Base-by-base conservation (phyloP, 169 alveolate species). In the Plasmodium ovale region DNA sequence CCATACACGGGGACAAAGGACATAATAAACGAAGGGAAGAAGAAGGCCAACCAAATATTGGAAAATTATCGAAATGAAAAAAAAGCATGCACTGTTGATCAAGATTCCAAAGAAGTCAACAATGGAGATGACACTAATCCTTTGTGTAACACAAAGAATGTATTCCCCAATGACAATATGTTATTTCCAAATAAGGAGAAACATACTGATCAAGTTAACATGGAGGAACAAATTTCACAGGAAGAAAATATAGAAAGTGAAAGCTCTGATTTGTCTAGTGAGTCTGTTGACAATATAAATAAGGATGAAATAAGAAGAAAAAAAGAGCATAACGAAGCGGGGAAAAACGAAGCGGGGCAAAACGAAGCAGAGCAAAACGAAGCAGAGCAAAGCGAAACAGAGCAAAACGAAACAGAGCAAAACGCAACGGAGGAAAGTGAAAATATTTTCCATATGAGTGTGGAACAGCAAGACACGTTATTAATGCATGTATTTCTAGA, bases 391-490 rank as follows among this genome's bases (percentile, higher is more conserved):
- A 25, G 37, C 37, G 27, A 71, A n/a, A 39, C 23, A 56, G 21
- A 47, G 5, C 35, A 72, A 56, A 21, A 21, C 16, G 70, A 72
- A 3, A 21, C 6, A 12, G 1, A 31, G 16, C n/a, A n/a, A 27
- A 68, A 23, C 54, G 23, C 5, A n/a, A 44, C 14, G 16, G 27
- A 2, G 9, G 27, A 21, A 7, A 19, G 10, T 19, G 23, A 59
- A 14, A 49, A 68, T 16, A n/a, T 37, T 4, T 64, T 84, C 37
- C 70, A 49, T 31, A 42, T 90, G 29, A 68, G 64, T 7, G 51
- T 42, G 25, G 59, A 65, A 49, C 92, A 87, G 23, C 92, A 87
- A 37, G 94, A 91, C 69, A 23, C 31, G 23, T 59, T 72, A n/a
- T 19, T 91, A 0, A 69, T 87, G 25, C 44, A 58, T 31, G 74